Percentiles rank a stretch among this genome's conserved stretches.
These are phyloP conservation scores for Citrus unshiu DNA, from an alignment of 345 rosid species.

Conservation along the genomic window DNA sequence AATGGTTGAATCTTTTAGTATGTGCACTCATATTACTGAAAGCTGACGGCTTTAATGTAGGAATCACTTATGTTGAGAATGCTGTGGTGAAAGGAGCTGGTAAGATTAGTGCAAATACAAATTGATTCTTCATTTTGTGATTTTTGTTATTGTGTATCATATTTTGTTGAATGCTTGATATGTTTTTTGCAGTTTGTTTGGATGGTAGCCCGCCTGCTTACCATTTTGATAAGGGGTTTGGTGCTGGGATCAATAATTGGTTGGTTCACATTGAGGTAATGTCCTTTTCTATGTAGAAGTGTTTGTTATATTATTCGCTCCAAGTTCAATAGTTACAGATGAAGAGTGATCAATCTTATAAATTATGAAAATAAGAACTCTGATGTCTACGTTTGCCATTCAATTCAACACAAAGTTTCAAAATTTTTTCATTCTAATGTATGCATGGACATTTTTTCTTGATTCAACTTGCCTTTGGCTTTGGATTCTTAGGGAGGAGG, in stretches of 20 bases:
- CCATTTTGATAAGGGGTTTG: slow-evolving; percentile 71
- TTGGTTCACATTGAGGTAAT: slow-evolving; percentile 77
- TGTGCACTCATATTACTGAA: slow-evolving; percentile 36
- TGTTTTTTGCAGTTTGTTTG: slow-evolving; percentile 66
- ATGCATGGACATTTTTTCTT: neutral
- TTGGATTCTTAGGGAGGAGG: slow-evolving; percentile 74
- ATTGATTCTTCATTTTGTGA: neutral
- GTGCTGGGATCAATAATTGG: slow-evolving; percentile 82
- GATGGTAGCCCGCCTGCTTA: slow-evolving; percentile 98
- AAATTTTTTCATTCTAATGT: neutral
- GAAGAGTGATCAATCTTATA: neutral
- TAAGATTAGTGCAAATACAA: slow-evolving; percentile 18
- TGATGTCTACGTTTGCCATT: neutral
- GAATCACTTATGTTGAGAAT: slow-evolving; percentile 52
- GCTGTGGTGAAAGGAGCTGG: slow-evolving; percentile 90
- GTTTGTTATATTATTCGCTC: neutral
- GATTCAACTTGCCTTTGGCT: neutral
- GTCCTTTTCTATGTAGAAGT: slow-evolving; percentile 8
- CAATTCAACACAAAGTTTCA: neutral
- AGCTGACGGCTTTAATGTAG: slow-evolving; percentile 45
- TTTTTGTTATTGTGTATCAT: neutral
- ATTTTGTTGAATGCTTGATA: neutral
- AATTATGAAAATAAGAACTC: neutral
- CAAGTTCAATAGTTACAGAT: neutral
- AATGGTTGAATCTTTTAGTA: slow-evolving; percentile 39